These are phyloP conservation scores for Ceratocystis lukuohia DNA, from an alignment of 2,329 filamentous ascomycete species.

Conservation along the genomic window DNA sequence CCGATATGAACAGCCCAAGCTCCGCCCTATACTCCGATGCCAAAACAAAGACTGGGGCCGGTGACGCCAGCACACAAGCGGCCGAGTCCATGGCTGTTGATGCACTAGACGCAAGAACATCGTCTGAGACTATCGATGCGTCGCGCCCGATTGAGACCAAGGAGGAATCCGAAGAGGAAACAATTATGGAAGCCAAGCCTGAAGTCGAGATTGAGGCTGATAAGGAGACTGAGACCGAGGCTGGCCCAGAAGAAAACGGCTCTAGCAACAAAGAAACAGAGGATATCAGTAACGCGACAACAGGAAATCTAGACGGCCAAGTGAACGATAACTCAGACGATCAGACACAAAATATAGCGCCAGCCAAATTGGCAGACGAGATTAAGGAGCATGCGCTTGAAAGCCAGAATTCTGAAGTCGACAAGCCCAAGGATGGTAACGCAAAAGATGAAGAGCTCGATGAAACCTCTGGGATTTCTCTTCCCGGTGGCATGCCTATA, in stretches of 20 bases:
- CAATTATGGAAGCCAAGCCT: neutral
- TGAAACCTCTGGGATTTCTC: neutral
- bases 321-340: neutral
- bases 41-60: constrained; percentile 1
- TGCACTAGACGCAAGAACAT: constrained; percentile 21
- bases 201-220: neutral
- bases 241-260: neutral
- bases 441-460: neutral
- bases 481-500: constrained; percentile 24
- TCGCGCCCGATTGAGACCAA: constrained; percentile 17
- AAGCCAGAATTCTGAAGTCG: neutral
- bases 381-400: neutral
- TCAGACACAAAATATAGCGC: neutral
- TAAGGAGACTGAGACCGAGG: neutral
- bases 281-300: too few relatives aligned
- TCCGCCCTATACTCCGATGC: constrained; percentile 39
- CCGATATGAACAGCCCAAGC: constrained; percentile 33
- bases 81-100: constrained; percentile 44
- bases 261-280: neutral
- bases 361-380: neutral
- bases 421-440: neutral
- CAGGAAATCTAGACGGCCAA: neutral
- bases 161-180: constrained; percentile 16
- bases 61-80: constrained; percentile 28
- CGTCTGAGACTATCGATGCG: constrained; percentile 22